Percentiles rank a stretch among this genome's conserved stretches.
These are phyloP conservation scores for Phytophthora pisi DNA, from an alignment of 352 stramenopile genomes.

Conservation along the genomic window DNA sequence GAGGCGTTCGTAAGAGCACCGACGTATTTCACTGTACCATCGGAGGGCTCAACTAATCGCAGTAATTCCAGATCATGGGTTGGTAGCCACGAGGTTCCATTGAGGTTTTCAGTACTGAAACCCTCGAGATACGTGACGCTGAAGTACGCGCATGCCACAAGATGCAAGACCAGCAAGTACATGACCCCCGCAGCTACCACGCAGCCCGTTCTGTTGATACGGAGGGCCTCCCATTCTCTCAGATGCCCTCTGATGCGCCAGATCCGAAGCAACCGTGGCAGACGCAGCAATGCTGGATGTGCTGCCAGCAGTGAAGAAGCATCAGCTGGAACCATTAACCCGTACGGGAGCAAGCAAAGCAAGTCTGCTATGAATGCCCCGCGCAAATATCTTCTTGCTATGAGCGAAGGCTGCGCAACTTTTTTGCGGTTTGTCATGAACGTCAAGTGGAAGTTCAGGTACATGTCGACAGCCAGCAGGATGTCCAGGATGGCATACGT, in stretches of 20 bases:
- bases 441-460: conserved; percentile 54
- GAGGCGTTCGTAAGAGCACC: conserved; percentile 5
- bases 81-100: conserved; percentile 31
- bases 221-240: conserved; percentile 42
- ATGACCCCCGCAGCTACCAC: conserved; percentile 11
- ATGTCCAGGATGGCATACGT: conserved; percentile 41
- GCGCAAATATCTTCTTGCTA: conserved; percentile 36
- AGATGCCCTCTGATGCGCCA: conserved; percentile 42
- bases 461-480: conserved; percentile 47
- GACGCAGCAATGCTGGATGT: conserved; percentile 33
- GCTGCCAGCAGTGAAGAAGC: conserved; percentile 2
- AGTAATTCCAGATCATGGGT: conserved; percentile 23
- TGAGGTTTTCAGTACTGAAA: conserved; percentile 19
- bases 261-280: conserved; percentile 41
- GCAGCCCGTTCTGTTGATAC: conserved; percentile 10
- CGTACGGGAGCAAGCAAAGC: conserved; percentile 51
- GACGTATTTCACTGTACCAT: conserved; percentile 5
- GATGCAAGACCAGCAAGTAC: conserved; percentile 36
- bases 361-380: conserved; percentile 41
- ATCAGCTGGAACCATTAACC: conserved; percentile 24
- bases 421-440: conserved; percentile 35
- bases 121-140: conserved; percentile 42
- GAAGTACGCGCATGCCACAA: conserved; percentile 43
- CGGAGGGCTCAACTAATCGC: neutral
- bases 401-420: conserved; percentile 24